Evolutionary conservation across 2,329 filamentous ascomycete genomes (phyloP).

Genomic region (Colletotrichum neosansevieriae): DNA sequence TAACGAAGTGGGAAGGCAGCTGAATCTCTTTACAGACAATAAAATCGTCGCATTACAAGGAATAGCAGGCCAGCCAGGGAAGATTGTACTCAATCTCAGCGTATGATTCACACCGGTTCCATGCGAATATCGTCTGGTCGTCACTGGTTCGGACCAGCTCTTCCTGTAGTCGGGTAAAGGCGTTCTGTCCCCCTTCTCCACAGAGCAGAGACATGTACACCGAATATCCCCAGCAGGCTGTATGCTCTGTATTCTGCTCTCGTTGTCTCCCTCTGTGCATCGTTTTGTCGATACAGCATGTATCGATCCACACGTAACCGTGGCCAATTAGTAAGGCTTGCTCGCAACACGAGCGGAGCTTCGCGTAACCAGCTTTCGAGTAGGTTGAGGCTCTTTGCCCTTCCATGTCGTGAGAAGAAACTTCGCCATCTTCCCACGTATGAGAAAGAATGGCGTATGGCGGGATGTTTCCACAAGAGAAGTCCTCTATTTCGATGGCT

Average conservation of each 20-base stretch:
- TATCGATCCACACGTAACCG: conserved; percentile 37
- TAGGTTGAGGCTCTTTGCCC: background rate
- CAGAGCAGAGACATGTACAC: background rate
- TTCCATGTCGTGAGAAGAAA: conserved; percentile 45
- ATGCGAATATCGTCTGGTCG: conserved; percentile 1
- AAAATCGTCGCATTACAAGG: no score
- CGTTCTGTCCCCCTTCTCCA: background rate
- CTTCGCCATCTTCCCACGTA: conserved; percentile 49
- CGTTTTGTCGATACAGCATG: conserved; percentile 41
- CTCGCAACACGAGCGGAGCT: conserved; percentile 42
- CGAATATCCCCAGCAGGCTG: conserved; percentile 5
- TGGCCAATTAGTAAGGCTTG: conserved; percentile 26
- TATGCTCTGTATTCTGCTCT: conserved; percentile 5
- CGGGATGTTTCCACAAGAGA: conserved; percentile 35
- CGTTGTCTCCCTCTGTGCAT: background rate
- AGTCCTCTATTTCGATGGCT: conserved; percentile 41
- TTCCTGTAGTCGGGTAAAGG: background rate
- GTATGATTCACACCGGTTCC: background rate
- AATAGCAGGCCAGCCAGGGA: no score
- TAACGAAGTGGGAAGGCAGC: no score
- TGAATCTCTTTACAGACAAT: no score
- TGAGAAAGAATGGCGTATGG: conserved; percentile 53
- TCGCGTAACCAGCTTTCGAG: conserved; percentile 39
- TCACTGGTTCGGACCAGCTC: background rate
- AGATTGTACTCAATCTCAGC: no score